phyloP scores from a whole-genome alignment of 2,329 filamentous ascomycete species.

The Curvularia verruculosa region DNA sequence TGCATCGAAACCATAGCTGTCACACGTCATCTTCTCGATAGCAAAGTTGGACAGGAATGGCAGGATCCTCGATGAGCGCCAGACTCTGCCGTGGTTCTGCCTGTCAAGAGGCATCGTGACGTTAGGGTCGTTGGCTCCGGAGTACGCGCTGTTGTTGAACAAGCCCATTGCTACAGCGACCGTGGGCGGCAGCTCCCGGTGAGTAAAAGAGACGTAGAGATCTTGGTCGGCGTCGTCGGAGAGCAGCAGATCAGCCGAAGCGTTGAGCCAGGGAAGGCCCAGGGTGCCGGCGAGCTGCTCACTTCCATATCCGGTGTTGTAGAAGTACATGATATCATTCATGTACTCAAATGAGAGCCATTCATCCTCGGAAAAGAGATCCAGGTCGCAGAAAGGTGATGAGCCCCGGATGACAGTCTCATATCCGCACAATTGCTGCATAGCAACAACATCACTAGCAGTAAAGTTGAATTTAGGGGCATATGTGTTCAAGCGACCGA shows the following conservation, averaged over 20 bases:
- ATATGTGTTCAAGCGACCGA: constrained; percentile 60
- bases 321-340: constrained; percentile 68
- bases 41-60: constrained; percentile 71
- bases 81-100: constrained; percentile 68
- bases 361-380: constrained; percentile 65
- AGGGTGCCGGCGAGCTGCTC: constrained; percentile 59
- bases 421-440: constrained; percentile 71
- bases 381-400: constrained; percentile 66
- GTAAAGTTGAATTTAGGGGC: constrained; percentile 69
- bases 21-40: constrained; percentile 69
- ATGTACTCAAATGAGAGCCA: constrained; percentile 72
- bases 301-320: constrained; percentile 70
- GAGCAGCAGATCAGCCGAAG: constrained; percentile 60
- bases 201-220: constrained; percentile 71
- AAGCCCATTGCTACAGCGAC: constrained; percentile 70
- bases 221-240: constrained; percentile 59
- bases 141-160: constrained; percentile 69
- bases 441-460: constrained; percentile 65
- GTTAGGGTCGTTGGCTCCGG: constrained; percentile 61
- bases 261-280: constrained; percentile 71
- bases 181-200: constrained; percentile 70
- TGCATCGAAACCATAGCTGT: constrained; percentile 59
- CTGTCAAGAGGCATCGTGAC: constrained; percentile 68
- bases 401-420: constrained; percentile 68
- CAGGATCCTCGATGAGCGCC: constrained; percentile 67